Evolutionary conservation across 1,139 yeast species (phyloP), one percentile per base, ranked within the genome.

Genomic region (Kurtzmaniella quercitrusa): DNA sequence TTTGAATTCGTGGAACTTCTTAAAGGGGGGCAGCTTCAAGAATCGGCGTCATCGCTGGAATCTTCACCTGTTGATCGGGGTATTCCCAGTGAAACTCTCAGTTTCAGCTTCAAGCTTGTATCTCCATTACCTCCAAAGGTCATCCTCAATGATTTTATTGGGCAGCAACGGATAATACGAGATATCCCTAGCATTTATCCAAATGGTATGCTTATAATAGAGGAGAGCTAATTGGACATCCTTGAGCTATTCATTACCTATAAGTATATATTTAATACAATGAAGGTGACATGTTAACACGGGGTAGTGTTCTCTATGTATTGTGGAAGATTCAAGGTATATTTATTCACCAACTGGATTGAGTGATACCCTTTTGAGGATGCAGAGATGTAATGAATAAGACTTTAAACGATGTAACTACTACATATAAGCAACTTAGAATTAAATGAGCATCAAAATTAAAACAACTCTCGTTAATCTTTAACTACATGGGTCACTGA

Each of bases 1-100:
- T 84, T 80, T 54, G 76, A 78, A 2, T 82, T 63, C 53, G 80
- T 80, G 6, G 88, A 82, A 52, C 47, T 70, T 40, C 44, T 54
- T 28, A 51, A 51, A 17, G 55, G 52, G 15, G 69, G 61, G 7
- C 66, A 71, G 39, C 50, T 79, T 18, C 36, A 36, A 17, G 26
- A 23, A 9, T 20, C 9, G 40, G 33, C 7, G 79, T 74, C 51
- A 48, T 47, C 1, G 81, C 18, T 16, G 18, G 16, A 14, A 14
- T 5, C 16, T 78, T 50, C 47, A 57, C 14, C 80, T 67, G 59
- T 68, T 44, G 47, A 48, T 21, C 54, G 50, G 17, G 61, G 64
- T 43, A 39, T 48, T n/a, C 53, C 68, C 36, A 46, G 49, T 3
- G 12, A 26, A 9, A 26, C 9, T 9, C 9, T 26, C n/a, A 26